Evolutionary conservation across 345 rosid species (phyloP), one percentile per base, ranked within the genome.

Genomic region (Euclidium syriacum): DNA sequence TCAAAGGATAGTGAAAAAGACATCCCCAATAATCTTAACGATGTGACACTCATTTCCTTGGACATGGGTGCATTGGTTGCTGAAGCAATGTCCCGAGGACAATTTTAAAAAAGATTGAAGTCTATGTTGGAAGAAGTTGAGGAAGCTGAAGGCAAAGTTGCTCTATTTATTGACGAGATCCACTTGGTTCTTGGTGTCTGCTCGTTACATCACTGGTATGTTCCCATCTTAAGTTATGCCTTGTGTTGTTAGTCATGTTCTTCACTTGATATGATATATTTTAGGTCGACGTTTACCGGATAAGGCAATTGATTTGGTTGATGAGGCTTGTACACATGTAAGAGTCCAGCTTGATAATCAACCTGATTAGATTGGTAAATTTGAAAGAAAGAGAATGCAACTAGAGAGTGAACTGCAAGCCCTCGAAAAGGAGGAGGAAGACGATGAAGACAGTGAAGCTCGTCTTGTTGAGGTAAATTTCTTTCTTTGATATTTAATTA

Each of bases 121-220:
- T 55, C 94, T 10, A 96, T 92, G 0, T 41, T 92, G 77, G 87
- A 92, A 67, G 98, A 92, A 74, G 98, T 92, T 18, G 95, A 92
- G 40, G 98, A 92, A 10, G 95, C 96, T 26, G 83, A 87, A 32
- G 98, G 98, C 16, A 92, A 89, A 69, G 98, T 89, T 38, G 89
- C 89, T 32, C 76, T 92, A 43, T 92, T 92, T 33, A 92, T 92
- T 4, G 98, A 92, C 75, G 98, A 92, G 65, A 89, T 92, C 40
- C 96, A 92, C 49, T 81, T 92, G n/a, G 98, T 87, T 53, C 91
- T 92, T 3, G 96, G 95, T n/a, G 98, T 92, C 98, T 20, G 83
- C 86, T 54, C 78, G 96, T 56, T 92, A 92, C 16, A 92, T 92
- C 4, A 86, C 95, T 22, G 98, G 98, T 87, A 81, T 34, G 73